Conservation (phyloP, 2,329 filamentous ascomycete species). For the Beauveria bassiana region DNA sequence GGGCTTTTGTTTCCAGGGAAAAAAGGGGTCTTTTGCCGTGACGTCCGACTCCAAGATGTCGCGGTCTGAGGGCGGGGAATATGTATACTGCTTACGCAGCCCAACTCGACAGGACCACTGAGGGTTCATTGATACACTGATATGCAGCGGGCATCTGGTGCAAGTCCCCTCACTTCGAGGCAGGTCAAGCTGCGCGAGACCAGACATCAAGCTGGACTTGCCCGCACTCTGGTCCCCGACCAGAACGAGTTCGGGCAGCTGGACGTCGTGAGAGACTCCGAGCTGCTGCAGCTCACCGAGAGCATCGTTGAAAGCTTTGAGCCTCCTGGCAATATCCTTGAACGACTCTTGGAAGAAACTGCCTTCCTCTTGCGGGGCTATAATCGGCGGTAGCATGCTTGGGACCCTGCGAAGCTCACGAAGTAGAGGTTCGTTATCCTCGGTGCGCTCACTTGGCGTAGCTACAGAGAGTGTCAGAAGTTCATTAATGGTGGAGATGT, state of each 20-base stretch:
- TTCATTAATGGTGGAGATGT: background rate
- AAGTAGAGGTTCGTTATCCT: slow-evolving; percentile 30
- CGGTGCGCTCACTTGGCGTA: slow-evolving; percentile 27
- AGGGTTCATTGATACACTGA: slow-evolving; percentile 53
- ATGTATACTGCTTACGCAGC: slow-evolving; percentile 58
- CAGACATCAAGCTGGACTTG: slow-evolving; percentile 64
- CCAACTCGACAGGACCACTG: slow-evolving; percentile 63
- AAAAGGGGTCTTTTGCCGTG: slow-evolving; percentile 46
- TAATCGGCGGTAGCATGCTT: slow-evolving; percentile 15
- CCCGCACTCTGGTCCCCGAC: slow-evolving; percentile 81
- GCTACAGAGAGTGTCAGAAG: slow-evolving; percentile 18
- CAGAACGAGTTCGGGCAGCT: slow-evolving; percentile 71
- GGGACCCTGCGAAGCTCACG: slow-evolving; percentile 28
- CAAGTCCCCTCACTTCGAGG: slow-evolving; percentile 66
- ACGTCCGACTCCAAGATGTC: slow-evolving; percentile 38
- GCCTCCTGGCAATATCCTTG: slow-evolving; percentile 50
- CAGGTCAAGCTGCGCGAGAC: slow-evolving; percentile 61
- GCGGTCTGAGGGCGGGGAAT: slow-evolving; percentile 32
- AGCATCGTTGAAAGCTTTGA: slow-evolving; percentile 58
- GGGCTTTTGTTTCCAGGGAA: slow-evolving; percentile 53
- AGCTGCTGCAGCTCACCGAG: slow-evolving; percentile 63
- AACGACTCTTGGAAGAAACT: slow-evolving; percentile 37
- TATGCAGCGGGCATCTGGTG: slow-evolving; percentile 74
- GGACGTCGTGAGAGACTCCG: slow-evolving; percentile 63
- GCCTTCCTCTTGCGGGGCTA: slow-evolving; percentile 24